Conservation (phyloP, 2,329 filamentous ascomycete genomes). For the Macrophomina tecta region DNA sequence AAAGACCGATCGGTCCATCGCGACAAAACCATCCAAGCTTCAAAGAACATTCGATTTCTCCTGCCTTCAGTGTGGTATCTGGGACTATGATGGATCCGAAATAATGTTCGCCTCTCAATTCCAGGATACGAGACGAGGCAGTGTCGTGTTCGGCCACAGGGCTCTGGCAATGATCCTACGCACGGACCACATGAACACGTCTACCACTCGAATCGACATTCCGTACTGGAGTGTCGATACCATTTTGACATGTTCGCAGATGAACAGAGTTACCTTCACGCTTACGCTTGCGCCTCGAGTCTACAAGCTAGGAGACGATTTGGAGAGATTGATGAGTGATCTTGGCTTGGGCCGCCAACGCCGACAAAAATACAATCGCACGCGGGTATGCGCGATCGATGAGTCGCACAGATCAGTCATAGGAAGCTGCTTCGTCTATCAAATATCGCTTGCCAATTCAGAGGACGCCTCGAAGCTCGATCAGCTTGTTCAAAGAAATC, state of each 20-base stretch:
- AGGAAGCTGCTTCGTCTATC: constrained; percentile 60
- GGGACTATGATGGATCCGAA: constrained; percentile 44
- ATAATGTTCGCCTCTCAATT: constrained; percentile 51
- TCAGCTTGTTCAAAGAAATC: constrained; percentile 33
- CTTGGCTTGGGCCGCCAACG: constrained; percentile 28
- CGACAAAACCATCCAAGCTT: neutral
- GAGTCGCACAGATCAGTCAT: constrained; percentile 45
- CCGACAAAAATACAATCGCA: constrained; percentile 26
- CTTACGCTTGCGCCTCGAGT: constrained; percentile 48
- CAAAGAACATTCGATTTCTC: constrained; percentile 36
- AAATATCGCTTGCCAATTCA: constrained; percentile 38
- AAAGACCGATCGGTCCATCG: constrained; percentile 1
- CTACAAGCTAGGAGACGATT: constrained; percentile 36
- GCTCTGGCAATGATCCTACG: constrained; percentile 38
- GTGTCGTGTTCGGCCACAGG: constrained; percentile 43
- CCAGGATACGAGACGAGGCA: constrained; percentile 49
- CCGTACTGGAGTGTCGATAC: constrained; percentile 50
- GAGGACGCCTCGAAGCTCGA: constrained; percentile 35
- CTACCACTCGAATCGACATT: constrained; percentile 48
- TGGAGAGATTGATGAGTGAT: constrained; percentile 31
- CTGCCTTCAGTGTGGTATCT: constrained; percentile 47
- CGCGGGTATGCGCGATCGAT: constrained; percentile 46
- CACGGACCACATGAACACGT: constrained; percentile 28
- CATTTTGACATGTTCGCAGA: constrained; percentile 39
- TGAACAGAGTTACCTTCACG: constrained; percentile 46